These are phyloP conservation scores for Symbiodinium natans DNA, from an alignment of 73 alveolate species.

Conservation along the genomic window DNA sequence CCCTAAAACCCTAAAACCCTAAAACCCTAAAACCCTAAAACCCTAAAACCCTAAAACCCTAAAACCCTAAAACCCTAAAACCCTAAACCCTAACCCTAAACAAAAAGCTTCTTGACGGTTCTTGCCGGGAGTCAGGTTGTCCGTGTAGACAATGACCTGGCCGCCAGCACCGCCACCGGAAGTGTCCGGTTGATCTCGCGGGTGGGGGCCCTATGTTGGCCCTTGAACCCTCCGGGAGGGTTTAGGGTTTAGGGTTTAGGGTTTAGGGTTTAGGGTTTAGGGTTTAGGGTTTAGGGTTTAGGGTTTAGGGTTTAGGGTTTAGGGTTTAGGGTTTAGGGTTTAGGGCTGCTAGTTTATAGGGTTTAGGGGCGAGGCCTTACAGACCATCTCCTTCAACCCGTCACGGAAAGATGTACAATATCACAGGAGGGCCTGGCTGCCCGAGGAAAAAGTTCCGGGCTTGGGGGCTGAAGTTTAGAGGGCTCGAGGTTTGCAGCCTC, in stretches of 20 bases:
- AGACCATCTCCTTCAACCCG: no score
- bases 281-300: neutral
- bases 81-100: neutral
- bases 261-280: neutral
- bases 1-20: neutral
- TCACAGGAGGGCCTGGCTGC: no score
- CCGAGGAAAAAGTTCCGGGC: no score
- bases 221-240: neutral
- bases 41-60: neutral
- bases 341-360: no score
- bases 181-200: neutral
- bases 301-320: no score
- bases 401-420: no score
- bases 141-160: neutral
- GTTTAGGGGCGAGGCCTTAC: no score
- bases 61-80: neutral
- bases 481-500: no score
- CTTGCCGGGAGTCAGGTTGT: neutral
- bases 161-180: neutral
- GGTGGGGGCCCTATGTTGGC: neutral
- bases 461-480: no score
- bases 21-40: neutral
- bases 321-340: no score
- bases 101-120: neutral
- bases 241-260: neutral